These are phyloP conservation scores for Saccharomycopsis fermentans DNA, from an alignment of 805 yeast genomes.

Conservation along the genomic window DNA sequence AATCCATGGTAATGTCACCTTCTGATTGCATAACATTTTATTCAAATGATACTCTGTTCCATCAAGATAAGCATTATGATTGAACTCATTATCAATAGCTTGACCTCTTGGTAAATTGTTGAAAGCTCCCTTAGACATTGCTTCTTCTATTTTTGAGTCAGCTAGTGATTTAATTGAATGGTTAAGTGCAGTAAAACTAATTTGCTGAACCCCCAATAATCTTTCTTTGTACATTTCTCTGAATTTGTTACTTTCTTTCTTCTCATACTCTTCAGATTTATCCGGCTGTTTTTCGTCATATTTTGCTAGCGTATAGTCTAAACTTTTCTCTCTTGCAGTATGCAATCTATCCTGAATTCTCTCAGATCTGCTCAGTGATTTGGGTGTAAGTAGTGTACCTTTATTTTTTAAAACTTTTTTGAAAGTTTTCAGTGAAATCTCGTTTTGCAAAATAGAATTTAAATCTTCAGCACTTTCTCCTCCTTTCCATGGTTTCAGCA, in stretches of 20 bases:
- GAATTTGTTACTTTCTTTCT: constrained; percentile 29
- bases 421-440: neutral
- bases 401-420: neutral
- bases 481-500: constrained; percentile 51
- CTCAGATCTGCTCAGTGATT: neutral
- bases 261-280: constrained; percentile 4
- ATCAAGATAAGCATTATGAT: constrained; percentile 48
- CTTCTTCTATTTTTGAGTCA: constrained; percentile 65
- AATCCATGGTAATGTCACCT: constrained; percentile 83
- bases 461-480: constrained; percentile 38
- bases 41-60: constrained; percentile 71
- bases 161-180: constrained; percentile 56
- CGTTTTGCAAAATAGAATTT: neutral
- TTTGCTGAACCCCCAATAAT: constrained; percentile 51
- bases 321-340: constrained; percentile 52
- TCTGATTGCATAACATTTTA: constrained; percentile 64
- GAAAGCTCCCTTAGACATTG: constrained; percentile 62
- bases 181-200: constrained; percentile 48
- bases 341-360: constrained; percentile 31
- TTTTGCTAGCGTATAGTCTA: constrained; percentile 52
- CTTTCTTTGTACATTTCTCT: constrained; percentile 53
- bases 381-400: neutral
- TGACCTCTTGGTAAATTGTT: constrained; percentile 51
- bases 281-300: constrained; percentile 15
- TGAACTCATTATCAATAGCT: constrained; percentile 34